These are phyloP conservation scores for Cercospora zeina DNA, from an alignment of 2,329 filamentous ascomycete species.

Conservation along the genomic window DNA sequence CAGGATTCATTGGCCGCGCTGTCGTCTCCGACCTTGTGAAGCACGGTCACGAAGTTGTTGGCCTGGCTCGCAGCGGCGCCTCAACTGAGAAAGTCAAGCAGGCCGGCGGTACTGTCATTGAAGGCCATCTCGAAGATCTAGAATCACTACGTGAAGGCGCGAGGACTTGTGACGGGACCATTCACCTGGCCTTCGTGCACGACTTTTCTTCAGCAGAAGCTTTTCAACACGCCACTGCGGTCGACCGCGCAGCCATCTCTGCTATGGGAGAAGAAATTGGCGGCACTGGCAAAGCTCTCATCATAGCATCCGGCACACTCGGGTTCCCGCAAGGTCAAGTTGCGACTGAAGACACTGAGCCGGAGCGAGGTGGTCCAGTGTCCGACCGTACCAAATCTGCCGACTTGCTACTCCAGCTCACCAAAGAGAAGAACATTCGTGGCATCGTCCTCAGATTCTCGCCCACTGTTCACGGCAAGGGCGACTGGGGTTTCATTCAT, in stretches of 20 bases:
- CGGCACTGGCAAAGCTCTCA: slow-evolving; percentile 43
- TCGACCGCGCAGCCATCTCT: slow-evolving; percentile 43
- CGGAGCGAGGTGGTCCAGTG: slow-evolving; percentile 3
- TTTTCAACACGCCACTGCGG: slow-evolving; percentile 35
- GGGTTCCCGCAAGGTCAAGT: slow-evolving; percentile 13
- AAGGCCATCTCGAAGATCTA: slow-evolving; percentile 45
- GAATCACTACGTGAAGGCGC: slow-evolving; percentile 45
- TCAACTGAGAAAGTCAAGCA: slow-evolving; percentile 42
- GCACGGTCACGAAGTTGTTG: slow-evolving; percentile 46
- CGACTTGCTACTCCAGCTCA: slow-evolving; percentile 15
- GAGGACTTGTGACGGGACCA: slow-evolving; percentile 46
- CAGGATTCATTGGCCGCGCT: slow-evolving; percentile 45
- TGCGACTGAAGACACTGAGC: slow-evolving; percentile 21
- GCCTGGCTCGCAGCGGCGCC: slow-evolving; percentile 45
- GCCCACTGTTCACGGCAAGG: slow-evolving; percentile 50
- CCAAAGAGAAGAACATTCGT: slow-evolving; percentile 39
- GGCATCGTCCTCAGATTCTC: slow-evolving; percentile 46
- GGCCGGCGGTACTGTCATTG: slow-evolving; percentile 45
- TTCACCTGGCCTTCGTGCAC: slow-evolving; percentile 47
- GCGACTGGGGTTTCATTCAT: slow-evolving; percentile 43
- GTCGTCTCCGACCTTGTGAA: slow-evolving; percentile 43
- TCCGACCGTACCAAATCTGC: slow-evolving; percentile 13
- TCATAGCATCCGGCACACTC: slow-evolving; percentile 42
- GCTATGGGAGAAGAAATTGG: slow-evolving; percentile 43
- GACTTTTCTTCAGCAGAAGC: slow-evolving; percentile 24